Conservation (phyloP, 163 green algal genomes). For the Chlorella variabilis region DNA sequence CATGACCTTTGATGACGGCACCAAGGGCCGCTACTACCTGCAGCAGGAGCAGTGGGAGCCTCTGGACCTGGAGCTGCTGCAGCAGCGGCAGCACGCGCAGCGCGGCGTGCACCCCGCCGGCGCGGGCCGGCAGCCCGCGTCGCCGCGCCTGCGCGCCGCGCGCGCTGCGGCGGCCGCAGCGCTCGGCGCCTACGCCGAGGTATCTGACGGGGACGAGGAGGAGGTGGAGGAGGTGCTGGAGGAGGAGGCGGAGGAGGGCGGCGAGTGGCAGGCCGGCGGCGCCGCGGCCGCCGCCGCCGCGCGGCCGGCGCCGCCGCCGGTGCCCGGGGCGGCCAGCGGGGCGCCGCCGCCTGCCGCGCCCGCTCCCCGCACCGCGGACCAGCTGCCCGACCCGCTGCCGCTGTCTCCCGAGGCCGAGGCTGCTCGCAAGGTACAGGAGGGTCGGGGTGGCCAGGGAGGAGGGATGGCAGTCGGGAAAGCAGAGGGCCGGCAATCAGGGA, state of each 20-base stretch:
- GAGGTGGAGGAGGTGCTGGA: background rate
- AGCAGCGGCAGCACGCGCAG: constrained; percentile 26
- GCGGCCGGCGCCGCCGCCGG: background rate
- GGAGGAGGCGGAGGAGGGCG: background rate
- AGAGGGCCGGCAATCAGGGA: too few relatives aligned
- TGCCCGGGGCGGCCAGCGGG: background rate
- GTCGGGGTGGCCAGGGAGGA: background rate
- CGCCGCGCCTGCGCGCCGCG: background rate
- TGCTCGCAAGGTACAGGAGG: background rate
- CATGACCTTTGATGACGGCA: constrained; percentile 27
- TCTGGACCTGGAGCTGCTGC: constrained; percentile 18
- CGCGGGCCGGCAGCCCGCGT: background rate
- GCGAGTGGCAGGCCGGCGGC: background rate
- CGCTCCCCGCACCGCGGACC: background rate
- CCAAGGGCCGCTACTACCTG: constrained; percentile 2
- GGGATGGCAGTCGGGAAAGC: too few relatives aligned
- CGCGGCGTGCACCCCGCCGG: too few relatives aligned
- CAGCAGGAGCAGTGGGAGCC: constrained; percentile 35
- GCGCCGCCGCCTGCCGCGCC: background rate
- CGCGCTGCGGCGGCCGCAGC: background rate
- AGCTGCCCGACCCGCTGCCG: constrained; percentile 9
- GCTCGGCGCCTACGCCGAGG: background rate
- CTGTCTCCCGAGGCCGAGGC: constrained; percentile 4
- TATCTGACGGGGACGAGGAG: background rate
- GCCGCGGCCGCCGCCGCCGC: background rate